Evolutionary conservation across 805 yeast species (phyloP).

Genomic region (Maudiozyma serrabonitensis): DNA sequence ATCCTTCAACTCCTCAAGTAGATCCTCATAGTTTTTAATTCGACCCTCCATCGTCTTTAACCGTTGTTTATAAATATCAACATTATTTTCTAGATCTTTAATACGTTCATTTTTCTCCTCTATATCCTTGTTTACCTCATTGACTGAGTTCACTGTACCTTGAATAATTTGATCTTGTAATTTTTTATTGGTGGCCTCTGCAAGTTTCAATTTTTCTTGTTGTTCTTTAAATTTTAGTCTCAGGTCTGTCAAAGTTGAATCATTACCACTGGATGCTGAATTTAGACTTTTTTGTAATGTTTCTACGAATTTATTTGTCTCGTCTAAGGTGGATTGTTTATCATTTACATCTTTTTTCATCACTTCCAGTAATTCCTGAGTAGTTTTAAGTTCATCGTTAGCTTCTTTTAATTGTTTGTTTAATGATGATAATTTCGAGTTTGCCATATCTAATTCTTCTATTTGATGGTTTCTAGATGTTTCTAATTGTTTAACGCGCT

Average conservation of each 20-base stretch:
- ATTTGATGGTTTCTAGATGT: neutral
- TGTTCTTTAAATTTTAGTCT: neutral
- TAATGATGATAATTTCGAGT: neutral
- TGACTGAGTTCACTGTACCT: neutral
- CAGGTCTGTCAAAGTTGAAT: neutral
- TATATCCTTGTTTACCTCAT: slow-evolving; percentile 3
- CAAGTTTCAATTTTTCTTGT: neutral
- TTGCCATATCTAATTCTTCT: neutral
- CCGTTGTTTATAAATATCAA: neutral
- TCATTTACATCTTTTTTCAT: neutral
- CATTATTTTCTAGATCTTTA: slow-evolving; percentile 1
- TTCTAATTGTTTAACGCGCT: neutral
- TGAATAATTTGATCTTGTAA: slow-evolving; percentile 2
- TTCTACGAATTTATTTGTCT: neutral
- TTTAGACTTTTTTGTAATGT: neutral
- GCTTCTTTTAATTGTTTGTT: neutral
- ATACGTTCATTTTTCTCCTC: slow-evolving; percentile 3
- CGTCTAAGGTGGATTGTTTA: neutral
- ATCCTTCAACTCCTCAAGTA: slow-evolving; percentile 6
- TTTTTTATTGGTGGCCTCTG: neutral
- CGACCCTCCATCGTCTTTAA: neutral
- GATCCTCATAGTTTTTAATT: neutral
- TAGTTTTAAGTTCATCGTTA: neutral
- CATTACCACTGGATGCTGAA: neutral
- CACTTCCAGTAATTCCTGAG: neutral